Evolutionary conservation across 225 moss, liverwort and hornwort genomes (phyloP), one percentile per base, ranked within the genome.

Genomic region (Antitrichia curtipendula): DNA sequence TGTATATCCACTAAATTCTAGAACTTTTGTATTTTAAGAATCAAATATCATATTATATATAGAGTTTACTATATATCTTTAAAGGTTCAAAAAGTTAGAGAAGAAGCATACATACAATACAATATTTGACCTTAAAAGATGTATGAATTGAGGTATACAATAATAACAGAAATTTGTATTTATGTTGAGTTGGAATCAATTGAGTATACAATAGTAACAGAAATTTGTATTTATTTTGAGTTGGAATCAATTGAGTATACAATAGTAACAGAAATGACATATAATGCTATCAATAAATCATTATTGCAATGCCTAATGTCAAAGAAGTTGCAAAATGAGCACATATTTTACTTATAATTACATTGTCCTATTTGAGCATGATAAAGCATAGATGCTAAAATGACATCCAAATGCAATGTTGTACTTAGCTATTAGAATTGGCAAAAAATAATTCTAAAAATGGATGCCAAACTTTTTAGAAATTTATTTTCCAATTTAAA

Each of bases 351-450:
- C n/a, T n/a, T 34, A 22, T 8, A 32, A 50, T 18, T 20, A 20
- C 0, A 0, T 12, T 7, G 9, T 25, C 1, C 0, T 13, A 21
- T 75, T 34, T 34, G 11, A 49, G 0, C 0, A 34, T 12, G 2
- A 49, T 32, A 32, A 19, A 4, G 1, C 7, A 49, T 21, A 34
- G 13, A 34, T 75, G 13, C 2, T 50, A 32, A 32, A 34, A 50
- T 75, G 52, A 75, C 21, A 34, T 34, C 13, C 1, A 13, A 75
- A 75, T 50, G 2, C 34, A 75, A 31, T 1, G 0, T 3, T 0
- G 1, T n/a, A n/a, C n/a, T n/a, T n/a, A n/a, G n/a, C 13, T 52
- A 13, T 5, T 0, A 32, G 0, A 0, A 0, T 34, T 1, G 3
- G 0, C 1, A 49, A 32, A 74, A 47, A 49, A 20, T 31, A 20